Conservation (phyloP, 768 basidiomycete genomes). For the Rhizopogon roseolus region DNA sequence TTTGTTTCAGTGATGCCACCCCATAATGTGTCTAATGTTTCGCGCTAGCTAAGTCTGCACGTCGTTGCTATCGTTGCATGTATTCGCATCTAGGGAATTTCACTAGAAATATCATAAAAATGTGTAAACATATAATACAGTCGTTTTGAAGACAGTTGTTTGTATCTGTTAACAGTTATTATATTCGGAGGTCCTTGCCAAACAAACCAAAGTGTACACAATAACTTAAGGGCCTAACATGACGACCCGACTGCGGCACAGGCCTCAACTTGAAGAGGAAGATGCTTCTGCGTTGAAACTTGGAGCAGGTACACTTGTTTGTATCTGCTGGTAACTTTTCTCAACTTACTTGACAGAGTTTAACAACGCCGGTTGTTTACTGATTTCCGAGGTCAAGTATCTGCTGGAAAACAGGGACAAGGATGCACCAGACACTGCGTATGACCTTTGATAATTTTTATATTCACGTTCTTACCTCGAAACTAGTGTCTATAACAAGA, state of each 20-base stretch:
- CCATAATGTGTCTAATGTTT: conserved; percentile 11
- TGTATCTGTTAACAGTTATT: conserved; percentile 14
- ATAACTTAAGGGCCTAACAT: conserved; percentile 44
- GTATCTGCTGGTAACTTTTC: not conserved
- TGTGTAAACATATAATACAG: conserved; percentile 33
- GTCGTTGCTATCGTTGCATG: conserved; percentile 22
- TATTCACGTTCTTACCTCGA: not conserved
- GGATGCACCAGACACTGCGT: conserved; percentile 86
- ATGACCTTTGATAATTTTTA: conserved; percentile 20
- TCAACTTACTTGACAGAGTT: conserved; percentile 51
- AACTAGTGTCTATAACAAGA: conserved; percentile 86
- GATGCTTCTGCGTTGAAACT: conserved; percentile 84
- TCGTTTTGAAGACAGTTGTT: conserved; percentile 5
- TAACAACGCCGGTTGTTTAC: conserved; percentile 85
- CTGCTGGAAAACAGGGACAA: conserved; percentile 84
- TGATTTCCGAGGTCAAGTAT: conserved; percentile 92
- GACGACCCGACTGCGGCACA: conserved; percentile 57
- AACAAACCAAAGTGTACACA: conserved; percentile 36
- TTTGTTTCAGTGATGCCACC: conserved; percentile 6
- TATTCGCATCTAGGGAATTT: conserved; percentile 15
- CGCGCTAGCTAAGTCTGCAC: conserved; percentile 20
- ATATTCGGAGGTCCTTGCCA: conserved; percentile 28
- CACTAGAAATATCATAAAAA: conserved; percentile 30
- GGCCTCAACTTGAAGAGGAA: conserved; percentile 70
- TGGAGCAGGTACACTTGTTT: conserved; percentile 49